Percentiles rank a stretch among this genome's conserved stretches.
Conservation (phyloP, 2,329 filamentous ascomycete species). For the Aspergillus sp. region DNA sequence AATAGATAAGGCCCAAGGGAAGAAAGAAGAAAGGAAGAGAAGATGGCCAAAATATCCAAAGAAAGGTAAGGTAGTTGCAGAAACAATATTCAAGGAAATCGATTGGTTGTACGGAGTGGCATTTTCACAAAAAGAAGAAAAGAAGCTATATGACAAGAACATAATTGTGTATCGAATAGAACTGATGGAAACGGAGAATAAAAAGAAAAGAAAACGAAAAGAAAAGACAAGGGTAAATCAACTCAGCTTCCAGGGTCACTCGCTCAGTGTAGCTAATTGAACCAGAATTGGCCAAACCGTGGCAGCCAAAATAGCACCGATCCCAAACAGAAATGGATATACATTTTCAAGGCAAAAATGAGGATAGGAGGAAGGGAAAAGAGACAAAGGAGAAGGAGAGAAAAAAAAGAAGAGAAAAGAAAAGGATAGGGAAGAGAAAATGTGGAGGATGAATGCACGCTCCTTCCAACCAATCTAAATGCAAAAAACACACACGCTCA, state of each 20-base stretch:
- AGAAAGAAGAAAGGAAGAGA: conserved; percentile 1
- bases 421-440: conserved; percentile 11
- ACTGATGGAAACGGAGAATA: neutral
- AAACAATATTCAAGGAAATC: conserved; percentile 1
- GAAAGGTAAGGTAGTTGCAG: neutral
- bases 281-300: neutral
- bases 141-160: conserved; percentile 9
- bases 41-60: neutral
- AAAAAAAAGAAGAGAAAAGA: conserved; percentile 2
- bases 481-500: conserved; percentile 19
- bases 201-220: conserved; percentile 1
- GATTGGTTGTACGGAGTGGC: conserved; percentile 1
- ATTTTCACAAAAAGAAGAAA: neutral
- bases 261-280: neutral
- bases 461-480: conserved; percentile 24
- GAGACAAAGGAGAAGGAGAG: conserved; percentile 4
- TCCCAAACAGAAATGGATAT: conserved; percentile 3
- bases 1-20: neutral
- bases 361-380: conserved; percentile 3
- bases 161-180: conserved; percentile 3
- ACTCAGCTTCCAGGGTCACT: conserved; percentile 10
- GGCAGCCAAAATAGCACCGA: no score
- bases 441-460: conserved; percentile 20
- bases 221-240: conserved; percentile 5
- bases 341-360: conserved; percentile 3